phyloP scores from a whole-genome alignment of 768 basidiomycete species.

The Lepiota venenata region DNA sequence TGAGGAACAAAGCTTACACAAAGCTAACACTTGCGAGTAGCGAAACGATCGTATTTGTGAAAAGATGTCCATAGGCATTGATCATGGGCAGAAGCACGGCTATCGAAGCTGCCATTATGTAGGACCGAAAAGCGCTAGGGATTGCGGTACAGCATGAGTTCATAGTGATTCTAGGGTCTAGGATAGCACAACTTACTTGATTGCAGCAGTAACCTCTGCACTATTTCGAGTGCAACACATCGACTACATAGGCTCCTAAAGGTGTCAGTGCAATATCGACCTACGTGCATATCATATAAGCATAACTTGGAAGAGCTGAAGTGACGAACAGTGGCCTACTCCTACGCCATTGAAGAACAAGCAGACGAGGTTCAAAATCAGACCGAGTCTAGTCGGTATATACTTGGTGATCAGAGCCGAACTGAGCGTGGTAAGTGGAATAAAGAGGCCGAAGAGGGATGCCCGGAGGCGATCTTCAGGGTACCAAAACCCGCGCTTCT shows the following conservation, averaged over 20 bases:
- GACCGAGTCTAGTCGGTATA: conserved; percentile 45
- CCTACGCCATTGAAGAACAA: conserved; percentile 66
- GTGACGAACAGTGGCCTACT: conserved; percentile 31
- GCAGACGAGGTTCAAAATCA: conserved; percentile 48
- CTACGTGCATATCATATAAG: no score
- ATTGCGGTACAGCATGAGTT: background rate
- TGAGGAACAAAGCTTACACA: conserved; percentile 3
- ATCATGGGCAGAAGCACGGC: conserved; percentile 11
- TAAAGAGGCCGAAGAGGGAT: conserved; percentile 44
- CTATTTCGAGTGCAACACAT: conserved; percentile 57
- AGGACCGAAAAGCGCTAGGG: conserved; percentile 8
- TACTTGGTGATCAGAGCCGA: conserved; percentile 51
- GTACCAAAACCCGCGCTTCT: conserved; percentile 50
- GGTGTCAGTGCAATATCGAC: conserved; percentile 59
- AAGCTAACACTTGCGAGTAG: background rate
- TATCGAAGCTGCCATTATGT: background rate
- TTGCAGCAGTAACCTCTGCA: conserved; percentile 61
- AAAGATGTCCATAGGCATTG: conserved; percentile 8
- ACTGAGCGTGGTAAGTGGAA: conserved; percentile 48
- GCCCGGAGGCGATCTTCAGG: conserved; percentile 69
- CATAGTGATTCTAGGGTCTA: no score
- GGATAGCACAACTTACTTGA: conserved; percentile 33
- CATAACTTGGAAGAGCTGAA: no score
- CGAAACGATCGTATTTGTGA: conserved; percentile 4
- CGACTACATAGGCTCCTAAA: conserved; percentile 53